Base-by-base conservation (phyloP, 73 alveolate species). In the Paramecium sonneborni region DNA sequence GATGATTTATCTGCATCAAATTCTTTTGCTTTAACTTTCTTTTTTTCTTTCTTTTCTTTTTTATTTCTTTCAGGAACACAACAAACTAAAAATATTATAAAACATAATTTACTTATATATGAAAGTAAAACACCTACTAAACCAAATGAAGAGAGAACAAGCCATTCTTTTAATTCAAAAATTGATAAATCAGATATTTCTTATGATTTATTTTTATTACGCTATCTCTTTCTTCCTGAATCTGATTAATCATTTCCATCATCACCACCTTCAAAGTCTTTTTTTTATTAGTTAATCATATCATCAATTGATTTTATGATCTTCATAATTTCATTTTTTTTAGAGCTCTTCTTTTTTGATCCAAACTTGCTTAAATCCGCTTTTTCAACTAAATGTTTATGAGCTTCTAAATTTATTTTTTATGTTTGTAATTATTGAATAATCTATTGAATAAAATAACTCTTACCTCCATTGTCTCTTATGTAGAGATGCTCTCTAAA, bases 391-490 rank as follows among this genome's bases (percentile, higher is more conserved):
- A 79, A 43, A 79, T 79, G 90, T 12, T 46, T 0, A 79, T 39
- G 55, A 10, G 41, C 37, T 14, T 79, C 90, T 15, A 79, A 44
- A 43, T 79, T 34, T 12, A 79, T 20, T 38, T 79, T 20, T 79
- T 79, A 34, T 37, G 90, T 23, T 79, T 79, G 28, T 9, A 79
- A 34, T 39, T 32, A 9, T 79, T 79, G 72, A 10, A 79, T 39
- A 79, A 79, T 79, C 90, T 79, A 79, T 43, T 34, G 30, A 20
- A 7, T 24, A 43, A 5, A 0, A 3, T 39, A 0, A 14, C 11
- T 12, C 30, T 24, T 79, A 79, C 90, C 32, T 39, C 72, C 41
- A 79, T 43, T 79, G 90, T 43, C 10, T 79, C 90, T 21, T n/a
- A 38, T 12, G 35, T 30, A 79, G 90, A 24, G 14, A 79, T 79